Conservation (phyloP, 345 rosid species). For the Ceriops tagal region DNA sequence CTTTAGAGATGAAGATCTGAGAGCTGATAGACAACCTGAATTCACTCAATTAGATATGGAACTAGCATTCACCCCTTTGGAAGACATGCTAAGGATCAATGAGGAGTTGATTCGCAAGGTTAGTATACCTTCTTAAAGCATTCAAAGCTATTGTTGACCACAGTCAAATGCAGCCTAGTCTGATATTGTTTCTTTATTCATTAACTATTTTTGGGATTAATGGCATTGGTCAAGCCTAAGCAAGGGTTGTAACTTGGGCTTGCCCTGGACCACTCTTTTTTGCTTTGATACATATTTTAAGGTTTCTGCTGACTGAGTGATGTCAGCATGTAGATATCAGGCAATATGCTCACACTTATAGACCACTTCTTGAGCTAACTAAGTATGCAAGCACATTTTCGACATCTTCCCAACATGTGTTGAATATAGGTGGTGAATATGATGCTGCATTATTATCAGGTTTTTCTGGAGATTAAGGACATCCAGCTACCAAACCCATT, state of each 20-base stretch:
- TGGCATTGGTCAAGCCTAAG: too few species aligned
- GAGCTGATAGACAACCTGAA: conserved; percentile 99
- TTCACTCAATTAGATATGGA: conserved; percentile 99
- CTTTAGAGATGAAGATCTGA: conserved; percentile 95
- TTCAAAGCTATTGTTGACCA: background rate
- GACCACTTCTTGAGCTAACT: too few species aligned
- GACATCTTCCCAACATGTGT: background rate
- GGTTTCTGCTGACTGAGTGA: background rate
- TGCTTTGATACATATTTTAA: background rate
- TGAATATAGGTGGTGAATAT: conserved; percentile 1
- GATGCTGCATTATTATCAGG: conserved; percentile 40
- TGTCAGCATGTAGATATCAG: too few species aligned
- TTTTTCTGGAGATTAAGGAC: conserved; percentile 80
- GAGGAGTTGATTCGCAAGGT: conserved; percentile 93
- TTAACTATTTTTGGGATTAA: too few species aligned
- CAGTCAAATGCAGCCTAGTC: background rate
- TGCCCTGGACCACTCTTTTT: background rate
- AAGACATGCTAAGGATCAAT: conserved; percentile 84
- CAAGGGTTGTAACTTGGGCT: background rate
- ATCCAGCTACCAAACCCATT: conserved; percentile 74
- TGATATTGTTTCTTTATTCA: too few species aligned
- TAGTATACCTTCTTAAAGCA: conserved; percentile 9
- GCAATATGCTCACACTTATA: too few species aligned
- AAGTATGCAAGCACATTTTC: background rate
- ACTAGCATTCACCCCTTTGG: conserved; percentile 82